These are phyloP conservation scores for Microascus cirrosus DNA, from an alignment of 2,329 filamentous ascomycete species.

Conservation along the genomic window DNA sequence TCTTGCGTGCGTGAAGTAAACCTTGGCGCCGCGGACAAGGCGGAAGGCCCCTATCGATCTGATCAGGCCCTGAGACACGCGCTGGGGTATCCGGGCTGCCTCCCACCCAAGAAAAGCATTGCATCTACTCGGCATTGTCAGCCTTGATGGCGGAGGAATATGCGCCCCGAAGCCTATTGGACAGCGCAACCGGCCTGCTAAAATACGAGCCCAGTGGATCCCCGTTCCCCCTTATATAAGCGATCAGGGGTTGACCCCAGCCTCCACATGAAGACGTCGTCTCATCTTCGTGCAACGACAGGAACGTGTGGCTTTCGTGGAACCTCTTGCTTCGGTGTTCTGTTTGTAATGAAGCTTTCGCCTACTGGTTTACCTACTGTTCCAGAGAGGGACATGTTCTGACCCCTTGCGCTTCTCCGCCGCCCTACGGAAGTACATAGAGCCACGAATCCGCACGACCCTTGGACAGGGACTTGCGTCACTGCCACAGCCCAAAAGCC, in stretches of 20 bases:
- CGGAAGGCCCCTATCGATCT: not conserved
- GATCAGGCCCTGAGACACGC: not conserved
- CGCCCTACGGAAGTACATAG: not conserved
- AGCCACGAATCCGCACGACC: not conserved
- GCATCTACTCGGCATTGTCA: no score
- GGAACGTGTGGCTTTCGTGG: not conserved
- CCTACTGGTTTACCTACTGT: not conserved
- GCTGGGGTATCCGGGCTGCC: not conserved
- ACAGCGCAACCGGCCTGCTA: not conserved
- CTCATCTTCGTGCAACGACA: not conserved
- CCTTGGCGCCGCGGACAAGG: not conserved
- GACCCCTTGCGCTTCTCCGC: not conserved
- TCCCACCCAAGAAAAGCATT: no score
- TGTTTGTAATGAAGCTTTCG: not conserved
- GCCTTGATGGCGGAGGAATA: no score
- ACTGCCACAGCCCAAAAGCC: not conserved
- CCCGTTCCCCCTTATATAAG: not conserved
- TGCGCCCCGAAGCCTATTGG: no score
- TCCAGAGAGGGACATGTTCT: not conserved
- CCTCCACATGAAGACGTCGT: not conserved
- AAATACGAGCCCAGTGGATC: not conserved
- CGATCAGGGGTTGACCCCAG: not conserved
- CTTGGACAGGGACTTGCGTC: not conserved
- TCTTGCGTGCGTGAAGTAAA: not conserved
- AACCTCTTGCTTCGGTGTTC: not conserved